phyloP scores from a whole-genome alignment of 129 eudicot species.

The Apium graveolens region DNA sequence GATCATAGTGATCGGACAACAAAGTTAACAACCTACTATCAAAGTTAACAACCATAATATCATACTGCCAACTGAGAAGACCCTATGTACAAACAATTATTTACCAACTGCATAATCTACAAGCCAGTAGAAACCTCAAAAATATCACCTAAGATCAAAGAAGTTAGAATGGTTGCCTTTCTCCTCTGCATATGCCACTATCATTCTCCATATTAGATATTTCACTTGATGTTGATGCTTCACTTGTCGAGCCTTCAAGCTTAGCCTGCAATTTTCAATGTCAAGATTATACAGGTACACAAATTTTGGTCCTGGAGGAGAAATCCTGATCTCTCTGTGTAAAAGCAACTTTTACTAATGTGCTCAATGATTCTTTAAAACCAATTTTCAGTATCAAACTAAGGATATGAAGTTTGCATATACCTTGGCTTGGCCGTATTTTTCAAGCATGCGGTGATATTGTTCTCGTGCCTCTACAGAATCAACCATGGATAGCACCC shows the following conservation, averaged over 20 bases:
- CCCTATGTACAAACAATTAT: neutral
- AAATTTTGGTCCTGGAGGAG: neutral
- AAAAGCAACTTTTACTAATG: neutral
- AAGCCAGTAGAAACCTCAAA: neutral
- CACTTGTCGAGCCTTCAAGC: constrained; percentile 35
- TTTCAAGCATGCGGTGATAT: constrained; percentile 74
- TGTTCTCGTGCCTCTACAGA: constrained; percentile 82
- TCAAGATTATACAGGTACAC: neutral
- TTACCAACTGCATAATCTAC: neutral
- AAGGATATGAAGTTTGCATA: neutral
- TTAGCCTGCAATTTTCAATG: constrained; percentile 42
- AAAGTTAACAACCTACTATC: neutral
- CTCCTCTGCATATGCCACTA: constrained; percentile 1
- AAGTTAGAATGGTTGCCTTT: neutral
- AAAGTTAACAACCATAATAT: neutral
- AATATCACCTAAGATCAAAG: neutral
- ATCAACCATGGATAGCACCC: constrained; percentile 79
- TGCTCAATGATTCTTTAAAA: neutral
- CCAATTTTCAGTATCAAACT: neutral
- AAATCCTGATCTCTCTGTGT: neutral
- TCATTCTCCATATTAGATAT: constrained; percentile 33
- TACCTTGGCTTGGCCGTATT: constrained; percentile 83
- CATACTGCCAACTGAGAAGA: neutral
- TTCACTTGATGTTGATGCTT: constrained; percentile 26
- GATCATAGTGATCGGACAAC: neutral